phyloP scores from a whole-genome alignment of 495 filamentous ascomycete species.

The Penicillium silybi region DNA sequence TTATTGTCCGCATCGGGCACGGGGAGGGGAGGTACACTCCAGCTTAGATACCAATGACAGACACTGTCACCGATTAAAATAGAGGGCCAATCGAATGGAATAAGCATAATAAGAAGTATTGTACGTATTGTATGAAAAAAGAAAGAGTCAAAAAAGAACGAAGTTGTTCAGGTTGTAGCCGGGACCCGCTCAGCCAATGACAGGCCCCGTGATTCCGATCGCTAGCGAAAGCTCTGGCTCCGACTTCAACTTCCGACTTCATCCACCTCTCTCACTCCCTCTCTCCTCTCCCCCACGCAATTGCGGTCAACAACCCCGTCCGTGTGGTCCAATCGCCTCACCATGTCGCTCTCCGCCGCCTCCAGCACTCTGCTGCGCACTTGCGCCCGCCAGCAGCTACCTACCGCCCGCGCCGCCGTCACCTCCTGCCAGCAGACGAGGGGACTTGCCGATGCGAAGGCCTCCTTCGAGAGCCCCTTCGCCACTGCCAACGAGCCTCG shows the following conservation, averaged over 20 bases:
- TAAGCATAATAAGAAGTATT: no score
- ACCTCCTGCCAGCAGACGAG: conserved; percentile 48
- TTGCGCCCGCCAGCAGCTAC: conserved; percentile 48
- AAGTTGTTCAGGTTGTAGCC: conserved; percentile 5
- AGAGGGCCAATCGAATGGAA: conserved; percentile 3
- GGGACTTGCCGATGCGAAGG: conserved; percentile 45
- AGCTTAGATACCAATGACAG: neutral
- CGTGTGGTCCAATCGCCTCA: conserved; percentile 38
- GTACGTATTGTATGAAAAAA: no score
- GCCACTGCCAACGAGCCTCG: conserved; percentile 32
- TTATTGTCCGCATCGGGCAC: conserved; percentile 14
- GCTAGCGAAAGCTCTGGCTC: conserved; percentile 46
- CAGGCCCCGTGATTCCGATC: conserved; percentile 43
- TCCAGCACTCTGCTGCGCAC: conserved; percentile 47
- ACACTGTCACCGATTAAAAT: neutral
- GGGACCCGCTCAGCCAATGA: conserved; percentile 40
- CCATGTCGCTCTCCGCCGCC: conserved; percentile 47
- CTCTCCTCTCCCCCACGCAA: conserved; percentile 32
- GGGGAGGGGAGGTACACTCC: neutral
- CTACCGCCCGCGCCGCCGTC: conserved; percentile 42
- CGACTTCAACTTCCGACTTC: conserved; percentile 42
- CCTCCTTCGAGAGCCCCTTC: conserved; percentile 52
- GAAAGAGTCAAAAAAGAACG: no score
- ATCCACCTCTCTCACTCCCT: conserved; percentile 27
- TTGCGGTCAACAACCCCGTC: conserved; percentile 25